Base-by-base conservation (phyloP, 2,329 filamentous ascomycete genomes). In the Pestalotiopsis fici region DNA sequence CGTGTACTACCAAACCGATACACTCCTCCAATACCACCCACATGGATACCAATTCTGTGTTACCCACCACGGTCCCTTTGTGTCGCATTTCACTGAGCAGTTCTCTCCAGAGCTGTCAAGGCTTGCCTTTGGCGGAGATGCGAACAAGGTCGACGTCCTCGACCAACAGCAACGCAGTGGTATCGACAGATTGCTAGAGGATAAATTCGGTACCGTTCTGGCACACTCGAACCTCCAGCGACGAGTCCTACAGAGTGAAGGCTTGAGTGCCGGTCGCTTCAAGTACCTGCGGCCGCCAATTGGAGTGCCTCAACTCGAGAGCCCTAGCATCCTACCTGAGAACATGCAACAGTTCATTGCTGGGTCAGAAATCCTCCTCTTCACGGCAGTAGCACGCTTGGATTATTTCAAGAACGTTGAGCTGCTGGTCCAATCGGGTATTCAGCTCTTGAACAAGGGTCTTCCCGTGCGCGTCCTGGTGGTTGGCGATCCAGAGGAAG, bases 331-430 rank as follows among this genome's bases (percentile, higher is more conserved):
- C 18, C 35, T 66, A 13, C 64, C 64, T 25, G 37, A 59, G 23
- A 37, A 23, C 12, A 66, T 66, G 23, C 21, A 57, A 23, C 18
- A 47, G 15, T 66, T 66, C 15, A 37, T 66, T 15, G 27, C 35
- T 13, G 13, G 13, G 15, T 57, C 64, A 35, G 35, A 66, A 23
- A 18, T 66, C 23, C 39, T 66, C 4, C 64, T 66, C 35, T 61
- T 60, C 37, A 66, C 64, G 1, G 64, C 64, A n/a, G 64, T 66
- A 7, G 64, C 64, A 61, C 64, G 64, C 9, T 18, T 66, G 4
- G 64, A 66, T 55, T 66, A 66, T 37, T 66, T 66, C 56, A 66
- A 66, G 43, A 66, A 66, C 23, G 64, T 66, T 21, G 64, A 66
- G 37, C 56, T 66, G 5, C 37, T 66, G 21, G 64, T 66, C 15